These are phyloP conservation scores for Globisporangium carolinianum DNA, from an alignment of 352 stramenopile species.

Conservation along the genomic window DNA sequence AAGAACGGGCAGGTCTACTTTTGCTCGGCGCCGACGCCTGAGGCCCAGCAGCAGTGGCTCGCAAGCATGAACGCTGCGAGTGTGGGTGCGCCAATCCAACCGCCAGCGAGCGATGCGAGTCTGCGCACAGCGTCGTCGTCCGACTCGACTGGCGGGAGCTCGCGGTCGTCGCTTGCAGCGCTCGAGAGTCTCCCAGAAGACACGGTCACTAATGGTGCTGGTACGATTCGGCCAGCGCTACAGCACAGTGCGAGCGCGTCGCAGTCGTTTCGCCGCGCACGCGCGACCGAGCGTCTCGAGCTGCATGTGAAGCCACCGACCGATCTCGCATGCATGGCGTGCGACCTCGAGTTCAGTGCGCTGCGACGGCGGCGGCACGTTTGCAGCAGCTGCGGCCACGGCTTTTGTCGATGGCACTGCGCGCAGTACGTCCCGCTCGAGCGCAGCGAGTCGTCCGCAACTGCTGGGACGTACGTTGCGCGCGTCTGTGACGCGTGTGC, in stretches of 20 bases:
- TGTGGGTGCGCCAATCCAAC: not conserved
- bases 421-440: slow-evolving; percentile 13
- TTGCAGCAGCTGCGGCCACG: slow-evolving; percentile 18
- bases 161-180: slow-evolving; percentile 2
- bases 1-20: slow-evolving; percentile 20
- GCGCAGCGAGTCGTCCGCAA: not conserved
- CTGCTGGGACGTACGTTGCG: not conserved
- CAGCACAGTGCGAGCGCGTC: not conserved
- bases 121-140: not conserved
- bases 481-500: slow-evolving; percentile 20
- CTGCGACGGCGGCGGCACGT: slow-evolving; percentile 12
- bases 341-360: slow-evolving; percentile 17
- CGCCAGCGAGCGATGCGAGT: not conserved
- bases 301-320: slow-evolving; percentile 1
- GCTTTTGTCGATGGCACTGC: slow-evolving; percentile 27
- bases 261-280: slow-evolving; percentile 7
- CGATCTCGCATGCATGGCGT: slow-evolving; percentile 13
- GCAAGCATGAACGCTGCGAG: slow-evolving; percentile 11
- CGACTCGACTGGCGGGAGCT: slow-evolving; percentile 3
- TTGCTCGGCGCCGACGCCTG: slow-evolving; percentile 19
- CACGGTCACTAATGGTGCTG: not conserved
- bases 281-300: slow-evolving; percentile 5
- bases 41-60: slow-evolving; percentile 22
- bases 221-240: too few relatives aligned
- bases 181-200: not conserved